phyloP scores from a whole-genome alignment of 2,329 filamentous ascomycete genomes.

The Xylariaceae sp. region DNA sequence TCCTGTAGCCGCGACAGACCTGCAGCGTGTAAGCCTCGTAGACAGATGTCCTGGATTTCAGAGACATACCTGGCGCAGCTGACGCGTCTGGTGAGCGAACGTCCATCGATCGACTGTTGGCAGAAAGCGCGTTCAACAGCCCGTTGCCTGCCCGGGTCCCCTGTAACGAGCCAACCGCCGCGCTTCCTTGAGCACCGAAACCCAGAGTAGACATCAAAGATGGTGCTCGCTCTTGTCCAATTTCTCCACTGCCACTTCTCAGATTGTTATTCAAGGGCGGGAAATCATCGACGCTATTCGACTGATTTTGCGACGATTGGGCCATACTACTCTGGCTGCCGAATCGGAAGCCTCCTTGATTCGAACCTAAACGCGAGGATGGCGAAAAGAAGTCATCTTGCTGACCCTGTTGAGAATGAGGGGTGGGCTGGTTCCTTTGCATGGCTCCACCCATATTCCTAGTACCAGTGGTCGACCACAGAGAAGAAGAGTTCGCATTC shows the following conservation, averaged over 20 bases:
- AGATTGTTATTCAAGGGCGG: conserved; percentile 49
- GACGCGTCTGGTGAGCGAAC: conserved; percentile 44
- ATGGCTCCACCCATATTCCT: conserved; percentile 45
- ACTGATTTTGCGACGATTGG: conserved; percentile 43
- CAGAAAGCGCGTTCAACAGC: conserved; percentile 59
- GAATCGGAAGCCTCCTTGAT: conserved; percentile 50
- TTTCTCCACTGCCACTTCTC: conserved; percentile 52
- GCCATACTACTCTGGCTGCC: conserved; percentile 41
- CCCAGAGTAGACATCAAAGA: conserved; percentile 50
- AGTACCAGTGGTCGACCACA: conserved; percentile 50
- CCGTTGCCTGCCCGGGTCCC: conserved; percentile 52
- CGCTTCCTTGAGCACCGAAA: conserved; percentile 45
- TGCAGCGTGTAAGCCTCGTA: conserved; percentile 6
- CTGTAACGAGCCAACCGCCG: conserved; percentile 33
- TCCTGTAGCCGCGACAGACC: conserved; percentile 41
- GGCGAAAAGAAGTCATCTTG: conserved; percentile 44
- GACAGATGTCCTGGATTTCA: neutral
- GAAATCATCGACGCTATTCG: conserved; percentile 54
- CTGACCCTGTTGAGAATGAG: conserved; percentile 46
- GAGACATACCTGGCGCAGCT: conserved; percentile 30
- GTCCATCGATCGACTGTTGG: conserved; percentile 49
- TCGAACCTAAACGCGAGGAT: conserved; percentile 32
- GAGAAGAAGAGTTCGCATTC: conserved; percentile 43
- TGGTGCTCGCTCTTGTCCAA: conserved; percentile 50
- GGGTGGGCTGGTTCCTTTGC: conserved; percentile 48